Evolutionary conservation across 495 filamentous ascomycete genomes (phyloP), one percentile per base, ranked within the genome.

Genomic region (Neurospora sp.): DNA sequence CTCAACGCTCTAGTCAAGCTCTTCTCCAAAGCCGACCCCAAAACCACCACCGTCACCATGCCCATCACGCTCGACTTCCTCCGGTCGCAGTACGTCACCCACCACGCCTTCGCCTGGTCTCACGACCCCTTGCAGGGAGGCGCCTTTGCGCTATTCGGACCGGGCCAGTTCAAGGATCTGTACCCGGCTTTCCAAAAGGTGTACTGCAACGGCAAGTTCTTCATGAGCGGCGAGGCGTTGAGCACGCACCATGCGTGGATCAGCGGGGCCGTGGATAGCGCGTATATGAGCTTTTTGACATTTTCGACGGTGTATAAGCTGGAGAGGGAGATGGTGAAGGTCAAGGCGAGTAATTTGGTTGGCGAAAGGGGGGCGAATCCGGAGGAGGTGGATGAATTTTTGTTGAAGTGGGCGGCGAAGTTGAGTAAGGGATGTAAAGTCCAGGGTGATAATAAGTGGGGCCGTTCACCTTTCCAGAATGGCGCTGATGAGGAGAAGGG

Each of bases 61-160:
- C 69, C 61, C 31, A 35, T 65, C 22, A 75, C 73, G 4, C 75
- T 74, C 35, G 44, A 73, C 27, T 74, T 38, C 37, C 69, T 79
- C 27, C 44, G 27, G 16, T 70, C 72, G 0, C 48, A 70, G 9
- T 82, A 82, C 72, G 53, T 75, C 12, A 73, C 72, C 1, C 79
- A 82, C 72, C 80, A 82, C 71, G 78, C 79, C 18, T 83, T 72
- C 37, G 78, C 80, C 14, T 85, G 82, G 83, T 76, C 76, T 22
- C 73, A 79, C 35, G 80, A 85, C 72, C 79, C 78, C 1, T 75
- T 71, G n/a, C 80, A 82, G 39, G 75, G 76, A 12, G 83, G 82
- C n/a, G 83, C 84, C 4, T 86, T 85, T 68, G 84, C 84, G 5
- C 78, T 81, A 5, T 86, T 85, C 70, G 80, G 83, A 8, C 84